Percentiles rank a stretch among this genome's conserved stretches.
phyloP scores from a whole-genome alignment of 1,139 yeast species.

The Geotrichum bryndzae region DNA sequence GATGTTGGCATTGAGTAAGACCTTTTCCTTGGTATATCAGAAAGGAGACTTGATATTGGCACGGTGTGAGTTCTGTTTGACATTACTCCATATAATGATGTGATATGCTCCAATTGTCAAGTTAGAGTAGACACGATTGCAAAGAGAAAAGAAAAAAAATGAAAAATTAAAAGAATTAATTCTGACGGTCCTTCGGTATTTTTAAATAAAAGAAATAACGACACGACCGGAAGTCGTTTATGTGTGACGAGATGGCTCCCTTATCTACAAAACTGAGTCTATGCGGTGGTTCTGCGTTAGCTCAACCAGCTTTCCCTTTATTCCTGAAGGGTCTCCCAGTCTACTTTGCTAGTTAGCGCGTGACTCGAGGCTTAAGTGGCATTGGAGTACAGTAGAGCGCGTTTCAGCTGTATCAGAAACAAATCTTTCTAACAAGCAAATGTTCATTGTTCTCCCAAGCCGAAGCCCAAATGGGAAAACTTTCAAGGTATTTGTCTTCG shows the following conservation, averaged over 20 bases:
- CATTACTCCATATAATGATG: neutral
- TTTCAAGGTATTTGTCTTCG: neutral
- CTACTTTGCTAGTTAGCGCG: neutral
- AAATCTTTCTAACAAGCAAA: neutral
- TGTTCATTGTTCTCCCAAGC: neutral
- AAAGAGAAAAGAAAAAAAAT: neutral
- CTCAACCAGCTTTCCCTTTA: neutral
- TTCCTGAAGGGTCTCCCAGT: neutral
- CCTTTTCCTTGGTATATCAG: neutral
- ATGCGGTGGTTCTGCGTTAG: neutral
- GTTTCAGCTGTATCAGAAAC: neutral
- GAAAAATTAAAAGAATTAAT: neutral
- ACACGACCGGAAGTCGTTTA: neutral
- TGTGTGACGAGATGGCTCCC: neutral
- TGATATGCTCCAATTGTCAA: neutral
- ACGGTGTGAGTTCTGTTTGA: neutral
- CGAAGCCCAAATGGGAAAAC: neutral
- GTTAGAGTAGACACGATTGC: neutral
- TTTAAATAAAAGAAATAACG: neutral
- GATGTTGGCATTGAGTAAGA: neutral
- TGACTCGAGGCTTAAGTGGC: neutral
- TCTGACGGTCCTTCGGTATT: neutral
- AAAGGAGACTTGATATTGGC: slow-evolving; percentile 1
- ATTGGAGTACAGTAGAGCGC: neutral
- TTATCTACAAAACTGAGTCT: neutral